phyloP scores from a whole-genome alignment of 2,329 filamentous ascomycete genomes.

The Curvularia hawaiiensis region DNA sequence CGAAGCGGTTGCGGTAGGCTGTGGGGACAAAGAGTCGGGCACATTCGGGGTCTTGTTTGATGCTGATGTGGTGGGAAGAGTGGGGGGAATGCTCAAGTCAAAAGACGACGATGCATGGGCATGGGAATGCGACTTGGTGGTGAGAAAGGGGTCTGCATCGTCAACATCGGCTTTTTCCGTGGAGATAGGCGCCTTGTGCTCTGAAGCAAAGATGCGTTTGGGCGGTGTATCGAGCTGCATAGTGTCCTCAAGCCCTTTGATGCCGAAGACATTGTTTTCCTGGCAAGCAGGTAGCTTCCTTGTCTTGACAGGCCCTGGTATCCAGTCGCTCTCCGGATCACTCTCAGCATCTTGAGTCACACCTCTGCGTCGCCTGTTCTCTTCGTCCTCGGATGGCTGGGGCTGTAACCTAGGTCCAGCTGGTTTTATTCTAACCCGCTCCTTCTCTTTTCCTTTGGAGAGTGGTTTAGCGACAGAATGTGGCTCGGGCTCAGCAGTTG shows the following conservation, averaged over 20 bases:
- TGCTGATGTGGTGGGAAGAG: neutral
- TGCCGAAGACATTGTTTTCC: slow-evolving; percentile 40
- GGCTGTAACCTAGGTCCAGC: slow-evolving; percentile 27
- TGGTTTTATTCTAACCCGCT: slow-evolving; percentile 25
- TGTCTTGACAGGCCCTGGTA: slow-evolving; percentile 36
- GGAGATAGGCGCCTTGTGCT: slow-evolving; percentile 1
- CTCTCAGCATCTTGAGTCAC: slow-evolving; percentile 33
- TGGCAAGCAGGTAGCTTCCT: slow-evolving; percentile 19
- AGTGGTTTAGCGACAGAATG: slow-evolving; percentile 22
- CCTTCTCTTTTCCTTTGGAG: slow-evolving; percentile 33
- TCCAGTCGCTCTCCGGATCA: slow-evolving; percentile 46
- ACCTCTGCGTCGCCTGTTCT: slow-evolving; percentile 33
- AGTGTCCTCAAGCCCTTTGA: slow-evolving; percentile 32
- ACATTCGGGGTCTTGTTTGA: slow-evolving; percentile 16
- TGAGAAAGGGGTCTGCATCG: slow-evolving; percentile 33
- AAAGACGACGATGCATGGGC: slow-evolving; percentile 25
- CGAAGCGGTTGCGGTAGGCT: slow-evolving; percentile 32
- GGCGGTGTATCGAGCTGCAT: slow-evolving; percentile 31
- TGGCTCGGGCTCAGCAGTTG: slow-evolving; percentile 12
- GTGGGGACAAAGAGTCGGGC: slow-evolving; percentile 27
- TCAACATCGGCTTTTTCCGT: slow-evolving; percentile 21
- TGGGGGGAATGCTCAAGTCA: slow-evolving; percentile 25
- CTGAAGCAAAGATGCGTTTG: slow-evolving; percentile 21
- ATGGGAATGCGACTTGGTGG: slow-evolving; percentile 26
- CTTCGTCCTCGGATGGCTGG: slow-evolving; percentile 35